Evolutionary conservation across 2,329 filamentous ascomycete species (phyloP).

Genomic region (Alternaria hordeiaustralica): DNA sequence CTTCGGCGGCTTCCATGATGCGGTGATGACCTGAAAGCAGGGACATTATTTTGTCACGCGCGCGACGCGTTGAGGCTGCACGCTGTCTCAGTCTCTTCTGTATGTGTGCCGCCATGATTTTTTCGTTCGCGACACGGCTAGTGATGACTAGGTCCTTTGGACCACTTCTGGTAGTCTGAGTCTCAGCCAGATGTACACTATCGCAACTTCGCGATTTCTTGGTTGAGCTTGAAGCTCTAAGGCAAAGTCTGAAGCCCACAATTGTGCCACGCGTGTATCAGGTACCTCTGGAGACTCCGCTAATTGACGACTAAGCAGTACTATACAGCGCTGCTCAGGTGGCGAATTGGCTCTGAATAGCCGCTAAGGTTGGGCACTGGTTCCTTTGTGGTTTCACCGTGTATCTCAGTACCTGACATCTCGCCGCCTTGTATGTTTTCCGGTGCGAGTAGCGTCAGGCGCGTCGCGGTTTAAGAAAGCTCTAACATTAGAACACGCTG

Average conservation of each 20-base stretch:
- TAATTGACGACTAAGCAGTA: constrained; percentile 6
- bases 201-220: constrained; percentile 37
- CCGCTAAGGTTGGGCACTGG: background rate
- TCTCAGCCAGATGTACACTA: constrained; percentile 45
- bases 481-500: background rate
- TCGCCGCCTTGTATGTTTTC: background rate
- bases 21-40: constrained; percentile 72
- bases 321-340: background rate
- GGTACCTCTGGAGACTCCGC: constrained; percentile 4
- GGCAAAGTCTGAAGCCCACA: constrained; percentile 44
- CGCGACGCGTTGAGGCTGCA: constrained; percentile 23
- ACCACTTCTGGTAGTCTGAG: constrained; percentile 51
- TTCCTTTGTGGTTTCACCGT: background rate
- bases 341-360: background rate
- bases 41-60: constrained; percentile 56
- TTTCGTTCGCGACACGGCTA: constrained; percentile 10
- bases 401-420: background rate
- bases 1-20: constrained; percentile 67
- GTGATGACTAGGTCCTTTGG: constrained; percentile 42
- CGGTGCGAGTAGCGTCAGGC: background rate
- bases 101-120: constrained; percentile 26
- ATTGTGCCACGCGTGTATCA: background rate
- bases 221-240: constrained; percentile 46
- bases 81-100: constrained; percentile 17
- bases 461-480: background rate